Evolutionary conservation across 257 asterid species (phyloP).

Genomic region (Echium plantagineum): DNA sequence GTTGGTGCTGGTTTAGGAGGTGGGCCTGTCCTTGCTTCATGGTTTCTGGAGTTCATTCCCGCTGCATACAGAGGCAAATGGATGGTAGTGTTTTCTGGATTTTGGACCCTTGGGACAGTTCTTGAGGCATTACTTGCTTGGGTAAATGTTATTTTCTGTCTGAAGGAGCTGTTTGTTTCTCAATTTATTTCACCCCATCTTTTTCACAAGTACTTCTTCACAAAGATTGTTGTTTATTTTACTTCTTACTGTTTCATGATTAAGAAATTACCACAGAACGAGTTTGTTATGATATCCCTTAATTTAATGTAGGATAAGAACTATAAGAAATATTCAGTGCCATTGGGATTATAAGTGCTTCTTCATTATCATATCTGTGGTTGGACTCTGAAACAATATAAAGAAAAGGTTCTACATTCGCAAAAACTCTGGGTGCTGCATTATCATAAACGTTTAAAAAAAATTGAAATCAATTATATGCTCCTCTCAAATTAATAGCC

Average conservation of each 20-base stretch:
- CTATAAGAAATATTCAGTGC: no score
- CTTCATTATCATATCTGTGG: no score
- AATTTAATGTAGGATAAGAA: no score
- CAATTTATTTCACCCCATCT: no score
- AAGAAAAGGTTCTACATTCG: no score
- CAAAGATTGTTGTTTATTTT: not conserved
- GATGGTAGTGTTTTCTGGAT: slow-evolving; percentile 59
- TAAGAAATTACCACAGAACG: not conserved
- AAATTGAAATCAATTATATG: no score
- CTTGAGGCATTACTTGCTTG: slow-evolving; percentile 63
- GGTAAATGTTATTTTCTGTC: slow-evolving; percentile 23
- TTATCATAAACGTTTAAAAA: no score
- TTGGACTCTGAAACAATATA: no score
- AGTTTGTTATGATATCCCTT: not conserved
- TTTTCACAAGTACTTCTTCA: not conserved
- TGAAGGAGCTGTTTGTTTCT: not conserved
- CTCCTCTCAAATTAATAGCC: no score
- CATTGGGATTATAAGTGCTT: no score
- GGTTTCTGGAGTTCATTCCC: slow-evolving; percentile 63
- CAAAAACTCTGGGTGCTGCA: no score
- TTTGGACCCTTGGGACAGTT: slow-evolving; percentile 60
- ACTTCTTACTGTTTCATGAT: not conserved
- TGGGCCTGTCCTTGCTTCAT: slow-evolving; percentile 54
- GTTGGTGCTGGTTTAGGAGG: slow-evolving; percentile 66
- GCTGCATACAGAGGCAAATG: slow-evolving; percentile 56